Evolutionary conservation across 306 rosid species (phyloP).

Genomic region (Calophaca sinica): DNA sequence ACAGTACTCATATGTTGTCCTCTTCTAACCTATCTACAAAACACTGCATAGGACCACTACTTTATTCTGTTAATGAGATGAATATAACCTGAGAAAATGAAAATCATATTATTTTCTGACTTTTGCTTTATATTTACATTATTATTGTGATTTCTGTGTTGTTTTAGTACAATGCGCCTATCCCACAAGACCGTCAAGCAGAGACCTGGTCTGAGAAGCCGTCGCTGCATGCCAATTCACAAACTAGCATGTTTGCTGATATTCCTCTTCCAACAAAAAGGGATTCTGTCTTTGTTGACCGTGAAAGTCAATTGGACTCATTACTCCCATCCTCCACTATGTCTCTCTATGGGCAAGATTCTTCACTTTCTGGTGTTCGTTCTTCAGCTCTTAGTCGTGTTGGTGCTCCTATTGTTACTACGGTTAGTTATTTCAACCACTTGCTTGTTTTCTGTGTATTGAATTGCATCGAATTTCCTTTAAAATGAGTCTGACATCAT

Average conservation of each 20-base stretch:
- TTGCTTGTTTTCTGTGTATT: constrained; percentile 20
- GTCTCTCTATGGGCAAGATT: constrained; percentile 75
- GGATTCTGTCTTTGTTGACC: constrained; percentile 69
- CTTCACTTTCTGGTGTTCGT: constrained; percentile 65
- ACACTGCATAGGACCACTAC: constrained; percentile 7
- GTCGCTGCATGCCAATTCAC: constrained; percentile 59
- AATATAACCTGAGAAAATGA: constrained; percentile 24
- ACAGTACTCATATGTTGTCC: no score
- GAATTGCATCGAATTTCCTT: constrained; percentile 24
- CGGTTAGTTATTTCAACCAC: constrained; percentile 59
- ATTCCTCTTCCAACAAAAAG: constrained; percentile 65
- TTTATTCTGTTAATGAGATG: constrained; percentile 33
- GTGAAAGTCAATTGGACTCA: constrained; percentile 73
- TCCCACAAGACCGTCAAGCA: constrained; percentile 69
- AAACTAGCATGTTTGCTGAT: constrained; percentile 54
- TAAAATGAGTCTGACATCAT: constrained; percentile 1
- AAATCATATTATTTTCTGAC: constrained; percentile 11
- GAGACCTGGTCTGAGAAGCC: constrained; percentile 77
- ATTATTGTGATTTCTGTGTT: constrained; percentile 29
- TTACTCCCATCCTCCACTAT: constrained; percentile 68
- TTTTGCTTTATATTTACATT: constrained; percentile 21
- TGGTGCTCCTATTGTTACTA: constrained; percentile 87
- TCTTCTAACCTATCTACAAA: no score
- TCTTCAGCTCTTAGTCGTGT: constrained; percentile 74
- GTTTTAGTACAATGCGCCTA: constrained; percentile 57